Base-by-base conservation (phyloP, 2,329 filamentous ascomycete genomes). In the Colletotrichum horii region DNA sequence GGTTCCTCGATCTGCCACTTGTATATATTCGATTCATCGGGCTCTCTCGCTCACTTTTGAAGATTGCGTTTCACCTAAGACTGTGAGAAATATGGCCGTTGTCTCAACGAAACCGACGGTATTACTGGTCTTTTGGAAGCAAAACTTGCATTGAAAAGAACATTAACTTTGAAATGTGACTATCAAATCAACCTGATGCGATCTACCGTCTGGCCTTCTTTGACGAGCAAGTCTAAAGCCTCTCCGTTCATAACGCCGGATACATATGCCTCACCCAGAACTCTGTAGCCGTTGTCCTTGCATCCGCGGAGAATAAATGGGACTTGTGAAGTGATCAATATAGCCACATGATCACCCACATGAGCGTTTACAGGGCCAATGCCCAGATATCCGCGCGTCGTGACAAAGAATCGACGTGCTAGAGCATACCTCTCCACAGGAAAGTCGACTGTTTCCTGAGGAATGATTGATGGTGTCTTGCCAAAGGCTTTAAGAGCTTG, bases 391-490 rank as follows among this genome's bases (percentile, higher is more conserved):
- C 67, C 56, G 15, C 34, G 55, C 19, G 26, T 15, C 22, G 67
- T 55, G 30, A 64, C 34, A 22, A 64, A 70, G 67, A 70, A 70
- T 15, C 36, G 67, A 11, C 67, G 36, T 16, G 43, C 43, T n/a
- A 64, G 56, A 12, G 56, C 67, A 24, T 70, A 70, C 24, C 19
- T 52, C 24, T 70, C 67, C 8, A 52, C 12, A 14, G 24, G 56
- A 19, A 34, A 52, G 16, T 48, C 26, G 3, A 24, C 56, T 6
- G 26, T 36, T 24, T 12, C 55, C 24, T 64, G 56, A 8, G 67
- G 56, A 62, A 34, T n/a, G 9, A 70, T 30, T 9, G 67, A 70
- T 9, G 58, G 34, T 8, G 1, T 48, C 16, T 62, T 8, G 24
- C 8, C 30, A 8, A 64, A 43, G 22, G 22, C 19, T 11, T n/a